Evolutionary conservation across 441 rosid species (phyloP), one percentile per base, ranked within the genome.

Genomic region (Eruca vesicaria): DNA sequence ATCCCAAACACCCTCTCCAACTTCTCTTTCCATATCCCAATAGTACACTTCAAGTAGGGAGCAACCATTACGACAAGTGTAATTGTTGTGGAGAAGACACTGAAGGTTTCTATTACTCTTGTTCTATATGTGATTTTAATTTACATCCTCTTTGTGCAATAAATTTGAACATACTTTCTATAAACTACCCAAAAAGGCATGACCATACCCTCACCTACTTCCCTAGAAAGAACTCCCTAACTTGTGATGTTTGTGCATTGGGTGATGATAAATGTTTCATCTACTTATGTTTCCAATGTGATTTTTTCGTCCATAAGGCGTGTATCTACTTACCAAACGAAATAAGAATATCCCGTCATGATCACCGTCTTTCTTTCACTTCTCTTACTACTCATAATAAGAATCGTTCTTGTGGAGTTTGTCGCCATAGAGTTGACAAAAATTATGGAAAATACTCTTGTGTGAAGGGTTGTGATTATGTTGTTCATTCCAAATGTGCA

Each of bases 101-200:
- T 11, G 3, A 11, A 21, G 31, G 31, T 56, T 11, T 23, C 16
- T 56, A 21, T 56, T 56, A 11, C 60, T 56, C 20, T 58, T 58
- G 63, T n/a, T 58, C 63, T 58, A 58, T n/a, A 58, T 58, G 63
- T 28, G 63, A 26, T 26, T 26, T 57, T 57, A 1, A 6, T 57
- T 14, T 26, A 28, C 35, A 14, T 57, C 62, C 11, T 57, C 2
- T 3, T 14, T 57, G 62, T 57, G 62, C 62, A 9, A 6, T 3
- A 57, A 57, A 7, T 3, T 14, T 14, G 10, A 57, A 57, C 62
- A 57, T 14, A 1, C 6, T 57, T 14, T 57, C 35, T 26, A 26
- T 57, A 28, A 57, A 57, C 62, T 26, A 57, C 33, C 62, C 62
- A 57, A 57, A 57, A 57, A 57, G 62, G 33, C 33, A 57, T 26